Conservation (phyloP, 148 eudicot genomes). For the Silene conica region DNA sequence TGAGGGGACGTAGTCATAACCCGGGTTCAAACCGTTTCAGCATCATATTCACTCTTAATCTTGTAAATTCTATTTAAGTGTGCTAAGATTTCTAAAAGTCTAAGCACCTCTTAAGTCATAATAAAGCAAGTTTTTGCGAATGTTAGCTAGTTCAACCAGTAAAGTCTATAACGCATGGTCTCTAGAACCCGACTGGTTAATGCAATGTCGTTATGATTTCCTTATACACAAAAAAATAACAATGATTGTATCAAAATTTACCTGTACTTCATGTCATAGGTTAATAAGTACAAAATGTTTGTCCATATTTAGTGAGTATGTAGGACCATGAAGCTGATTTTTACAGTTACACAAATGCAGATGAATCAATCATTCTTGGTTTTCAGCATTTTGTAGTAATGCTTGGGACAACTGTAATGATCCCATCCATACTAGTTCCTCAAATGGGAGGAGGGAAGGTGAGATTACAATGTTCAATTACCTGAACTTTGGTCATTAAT, state of each 20-base stretch:
- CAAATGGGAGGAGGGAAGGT: slow-evolving; percentile 78
- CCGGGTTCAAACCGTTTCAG: no score
- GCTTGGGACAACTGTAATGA: slow-evolving; percentile 86
- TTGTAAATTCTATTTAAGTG: no score
- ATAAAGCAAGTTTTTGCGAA: no score
- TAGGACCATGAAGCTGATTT: background rate
- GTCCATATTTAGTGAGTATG: background rate
- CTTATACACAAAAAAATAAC: background rate
- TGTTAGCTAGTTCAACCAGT: no score
- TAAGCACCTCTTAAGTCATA: no score
- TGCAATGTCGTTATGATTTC: background rate
- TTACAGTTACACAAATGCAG: slow-evolving; percentile 32
- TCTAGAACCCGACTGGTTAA: no score
- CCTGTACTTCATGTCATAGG: background rate
- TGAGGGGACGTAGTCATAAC: no score
- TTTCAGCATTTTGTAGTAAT: slow-evolving; percentile 93
- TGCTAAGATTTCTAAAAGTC: no score
- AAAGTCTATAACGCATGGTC: no score
- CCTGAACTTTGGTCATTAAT: background rate
- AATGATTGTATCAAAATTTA: background rate
- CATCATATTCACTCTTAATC: no score
- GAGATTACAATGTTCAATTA: background rate
- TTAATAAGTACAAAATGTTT: background rate
- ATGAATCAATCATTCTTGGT: slow-evolving; percentile 57
- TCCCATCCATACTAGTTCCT: slow-evolving; percentile 71